Conservation (phyloP, 2,329 filamentous ascomycete species). For the Colletotrichum shisoi region DNA sequence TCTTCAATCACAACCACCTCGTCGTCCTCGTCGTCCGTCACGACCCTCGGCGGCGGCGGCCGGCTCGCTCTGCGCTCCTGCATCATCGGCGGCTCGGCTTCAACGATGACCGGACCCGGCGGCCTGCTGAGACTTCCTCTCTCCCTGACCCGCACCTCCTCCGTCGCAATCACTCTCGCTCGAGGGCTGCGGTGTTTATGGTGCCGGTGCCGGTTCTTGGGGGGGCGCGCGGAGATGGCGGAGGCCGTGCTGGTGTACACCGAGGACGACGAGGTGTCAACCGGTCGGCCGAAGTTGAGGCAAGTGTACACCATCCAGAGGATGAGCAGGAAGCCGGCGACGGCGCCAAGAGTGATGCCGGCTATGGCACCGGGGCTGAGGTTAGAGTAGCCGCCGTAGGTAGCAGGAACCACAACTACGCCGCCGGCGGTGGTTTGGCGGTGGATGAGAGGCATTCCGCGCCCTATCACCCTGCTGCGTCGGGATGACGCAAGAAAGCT, state of each 20-base stretch:
- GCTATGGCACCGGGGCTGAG: constrained; percentile 54
- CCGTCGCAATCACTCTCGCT: constrained; percentile 44
- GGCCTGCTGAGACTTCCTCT: constrained; percentile 33
- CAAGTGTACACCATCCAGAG: constrained; percentile 61
- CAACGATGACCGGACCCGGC: constrained; percentile 43
- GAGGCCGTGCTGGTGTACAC: constrained; percentile 41
- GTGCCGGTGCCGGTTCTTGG: constrained; percentile 33
- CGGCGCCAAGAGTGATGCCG: constrained; percentile 56
- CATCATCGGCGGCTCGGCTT: constrained; percentile 42
- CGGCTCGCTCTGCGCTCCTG: constrained; percentile 37
- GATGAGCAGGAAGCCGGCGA: constrained; percentile 61
- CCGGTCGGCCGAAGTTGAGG: constrained; percentile 54
- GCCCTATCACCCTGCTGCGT: constrained; percentile 2
- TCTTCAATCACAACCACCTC: constrained; percentile 50
- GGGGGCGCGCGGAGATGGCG: constrained; percentile 41
- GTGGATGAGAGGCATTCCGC: constrained; percentile 29
- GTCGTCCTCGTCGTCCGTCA: constrained; percentile 45
- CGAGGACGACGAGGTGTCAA: constrained; percentile 38
- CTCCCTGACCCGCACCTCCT: constrained; percentile 44
- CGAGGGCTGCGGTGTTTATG: constrained; percentile 32
- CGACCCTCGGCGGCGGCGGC: constrained; percentile 44
- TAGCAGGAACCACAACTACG: constrained; percentile 48
- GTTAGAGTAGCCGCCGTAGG: constrained; percentile 49
- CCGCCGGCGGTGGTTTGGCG: constrained; percentile 39
- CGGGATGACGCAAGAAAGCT: constrained; percentile 7